A percentile compares a stretch with the other conserved stretches of the same genome.
Evolutionary conservation across 805 yeast genomes (phyloP).

Genomic region (Candida ovalis): DNA sequence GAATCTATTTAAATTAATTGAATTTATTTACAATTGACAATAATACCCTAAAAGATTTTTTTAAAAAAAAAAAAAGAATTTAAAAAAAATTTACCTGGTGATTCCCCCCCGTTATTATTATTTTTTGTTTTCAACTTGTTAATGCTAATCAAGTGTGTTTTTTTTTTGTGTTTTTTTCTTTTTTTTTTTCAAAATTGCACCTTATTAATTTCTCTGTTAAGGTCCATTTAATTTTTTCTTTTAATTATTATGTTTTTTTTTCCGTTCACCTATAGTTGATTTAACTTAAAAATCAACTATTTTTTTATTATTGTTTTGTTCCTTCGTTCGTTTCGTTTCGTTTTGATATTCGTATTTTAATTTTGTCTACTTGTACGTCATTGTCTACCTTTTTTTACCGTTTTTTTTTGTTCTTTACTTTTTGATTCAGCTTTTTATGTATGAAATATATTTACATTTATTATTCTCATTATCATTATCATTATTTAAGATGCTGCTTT

Average conservation of each 20-base stretch:
- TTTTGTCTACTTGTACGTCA: background rate
- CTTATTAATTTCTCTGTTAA: background rate
- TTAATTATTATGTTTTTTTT: too few relatives aligned
- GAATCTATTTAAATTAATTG: conserved; percentile 24
- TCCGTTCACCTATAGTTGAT: background rate
- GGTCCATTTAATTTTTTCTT: background rate
- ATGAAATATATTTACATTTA: background rate
- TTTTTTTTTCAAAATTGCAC: background rate
- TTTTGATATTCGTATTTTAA: background rate
- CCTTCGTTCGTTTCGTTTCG: background rate
- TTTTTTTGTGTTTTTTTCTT: background rate
- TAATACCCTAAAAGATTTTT: too few relatives aligned
- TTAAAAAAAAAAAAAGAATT: background rate
- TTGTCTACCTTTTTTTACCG: background rate
- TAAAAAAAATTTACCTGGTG: too few relatives aligned
- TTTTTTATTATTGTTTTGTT: background rate
- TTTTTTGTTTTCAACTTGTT: too few relatives aligned
- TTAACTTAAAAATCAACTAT: background rate
- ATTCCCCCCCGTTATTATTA: background rate
- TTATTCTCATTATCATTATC: background rate
- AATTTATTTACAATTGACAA: background rate
- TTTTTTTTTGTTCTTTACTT: background rate
- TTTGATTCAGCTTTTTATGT: background rate
- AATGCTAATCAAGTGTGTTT: background rate
- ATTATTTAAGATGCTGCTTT: too few relatives aligned